Evolutionary conservation across 2,329 filamentous ascomycete species (phyloP), one percentile per base, ranked within the genome.

Genomic region (Diaporthe destruens): DNA sequence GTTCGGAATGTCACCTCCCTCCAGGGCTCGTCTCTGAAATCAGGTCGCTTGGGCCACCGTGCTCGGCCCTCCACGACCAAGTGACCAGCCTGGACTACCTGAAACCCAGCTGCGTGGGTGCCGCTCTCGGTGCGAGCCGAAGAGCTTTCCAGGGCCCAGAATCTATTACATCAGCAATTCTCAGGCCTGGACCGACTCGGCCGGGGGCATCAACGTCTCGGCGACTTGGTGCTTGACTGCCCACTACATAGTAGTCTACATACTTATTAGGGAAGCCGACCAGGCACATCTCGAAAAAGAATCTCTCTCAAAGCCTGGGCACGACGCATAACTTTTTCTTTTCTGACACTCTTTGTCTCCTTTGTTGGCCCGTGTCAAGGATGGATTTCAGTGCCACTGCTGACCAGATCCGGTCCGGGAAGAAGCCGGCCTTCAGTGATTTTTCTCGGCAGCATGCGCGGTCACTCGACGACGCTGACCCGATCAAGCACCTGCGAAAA

Each of bases 391-490:
- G 79, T 68, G 75, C 80, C 20, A 81, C 80, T 49, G 80, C 85
- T 32, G 80, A 83, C 29, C 79, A 81, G 70, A 80, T 87, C 47
- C 82, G 85, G 20, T 80, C 79, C 53, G 85, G 85, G 65, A 76
- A 80, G 55, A 75, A 80, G 9, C 80, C 84, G 66, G 79, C 82
- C 39, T 90, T 90, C 74, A 80, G 87, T 44, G 85, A 87, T 71
- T 84, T 82, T 71, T 83, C 85, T 0, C 75, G 84, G 7, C 84
- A 84, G 7, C 90, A 85, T 79, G 88, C 88, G 2, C 80, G 79
- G 74, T 76, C 82, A 34, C 84, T 93, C 7, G 92, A 94, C 80
- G 81, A 83, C 0, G 84, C 89, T 76, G 92, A 94, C 78, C 81
- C 85, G n/a, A 80, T 94, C 51, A 81, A 83, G 20, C 83, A 86